Conservation (phyloP, 2,329 filamentous ascomycete genomes). For the Colletotrichum tanaceti region DNA sequence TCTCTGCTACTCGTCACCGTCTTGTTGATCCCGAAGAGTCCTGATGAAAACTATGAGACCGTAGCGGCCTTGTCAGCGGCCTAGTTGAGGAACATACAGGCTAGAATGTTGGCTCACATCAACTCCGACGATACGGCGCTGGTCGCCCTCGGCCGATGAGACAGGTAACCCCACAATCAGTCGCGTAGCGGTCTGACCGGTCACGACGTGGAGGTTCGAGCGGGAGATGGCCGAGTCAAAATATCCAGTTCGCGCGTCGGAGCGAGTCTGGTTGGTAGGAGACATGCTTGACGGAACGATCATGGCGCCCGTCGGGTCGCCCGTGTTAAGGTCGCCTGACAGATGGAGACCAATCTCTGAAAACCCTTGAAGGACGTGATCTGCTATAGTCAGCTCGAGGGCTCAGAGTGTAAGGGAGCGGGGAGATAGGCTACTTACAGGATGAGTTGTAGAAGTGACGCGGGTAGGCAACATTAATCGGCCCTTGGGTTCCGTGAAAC, state of each 20-base stretch:
- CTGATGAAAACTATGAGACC: slow-evolving; percentile 15
- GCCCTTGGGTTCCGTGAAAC: slow-evolving; percentile 51
- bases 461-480: slow-evolving; percentile 53
- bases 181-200: slow-evolving; percentile 53
- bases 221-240: slow-evolving; percentile 51
- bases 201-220: slow-evolving; percentile 54
- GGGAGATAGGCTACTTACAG: slow-evolving; percentile 45
- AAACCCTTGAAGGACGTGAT: slow-evolving; percentile 52
- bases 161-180: slow-evolving; percentile 46
- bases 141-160: slow-evolving; percentile 23
- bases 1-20: slow-evolving; percentile 48
- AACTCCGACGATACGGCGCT: slow-evolving; percentile 49
- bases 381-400: slow-evolving; percentile 41
- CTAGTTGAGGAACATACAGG: not conserved
- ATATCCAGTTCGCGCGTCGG: slow-evolving; percentile 55
- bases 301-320: slow-evolving; percentile 51
- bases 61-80: not conserved
- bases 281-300: slow-evolving; percentile 53
- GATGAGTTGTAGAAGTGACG: slow-evolving; percentile 54
- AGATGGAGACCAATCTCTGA: slow-evolving; percentile 52
- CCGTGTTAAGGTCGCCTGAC: slow-evolving; percentile 52
- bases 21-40: slow-evolving; percentile 18
- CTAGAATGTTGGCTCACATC: slow-evolving; percentile 48
- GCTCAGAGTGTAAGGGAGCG: accelerated
- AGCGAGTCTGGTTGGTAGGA: slow-evolving; percentile 54